These are phyloP conservation scores for Phaseolus coccineus DNA, from an alignment of 331 rosid genomes.

Conservation along the genomic window DNA sequence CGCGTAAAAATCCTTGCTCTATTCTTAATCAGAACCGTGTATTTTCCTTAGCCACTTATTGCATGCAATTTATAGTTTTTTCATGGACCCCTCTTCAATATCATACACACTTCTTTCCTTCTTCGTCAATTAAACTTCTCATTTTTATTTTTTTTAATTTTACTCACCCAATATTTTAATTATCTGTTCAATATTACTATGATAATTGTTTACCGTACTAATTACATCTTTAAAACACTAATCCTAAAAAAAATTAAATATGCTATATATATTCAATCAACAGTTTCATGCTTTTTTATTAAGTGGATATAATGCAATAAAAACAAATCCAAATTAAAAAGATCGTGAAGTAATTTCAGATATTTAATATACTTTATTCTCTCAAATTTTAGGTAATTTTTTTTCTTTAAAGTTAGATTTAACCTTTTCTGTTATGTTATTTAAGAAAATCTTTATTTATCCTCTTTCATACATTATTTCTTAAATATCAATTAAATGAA, in stretches of 20 bases:
- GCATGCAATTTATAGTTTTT: slow-evolving; percentile 41
- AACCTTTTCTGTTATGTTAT: too few relatives aligned
- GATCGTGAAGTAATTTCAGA: too few relatives aligned
- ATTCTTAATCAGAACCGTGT: slow-evolving; percentile 15
- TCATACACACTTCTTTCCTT: neutral
- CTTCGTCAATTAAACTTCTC: neutral
- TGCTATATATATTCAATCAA: too few relatives aligned
- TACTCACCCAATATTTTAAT: neutral
- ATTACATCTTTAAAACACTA: neutral
- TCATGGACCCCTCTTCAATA: slow-evolving; percentile 11
- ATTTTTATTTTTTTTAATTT: neutral
- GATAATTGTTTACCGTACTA: neutral
- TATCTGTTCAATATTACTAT: neutral
- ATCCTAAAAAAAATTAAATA: neutral
- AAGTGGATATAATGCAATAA: too few relatives aligned
- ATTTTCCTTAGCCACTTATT: neutral
- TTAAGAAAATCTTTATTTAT: too few relatives aligned
- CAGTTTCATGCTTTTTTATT: too few relatives aligned
- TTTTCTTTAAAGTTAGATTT: too few relatives aligned
- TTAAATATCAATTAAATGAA: too few relatives aligned
- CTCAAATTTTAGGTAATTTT: too few relatives aligned
- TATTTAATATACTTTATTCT: too few relatives aligned
- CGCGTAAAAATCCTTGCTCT: slow-evolving; percentile 2
- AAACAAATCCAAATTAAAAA: too few relatives aligned
- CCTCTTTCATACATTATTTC: too few relatives aligned